Conservation (phyloP, 2,329 filamentous ascomycete species). For the Arthrobotrys megalospora region DNA sequence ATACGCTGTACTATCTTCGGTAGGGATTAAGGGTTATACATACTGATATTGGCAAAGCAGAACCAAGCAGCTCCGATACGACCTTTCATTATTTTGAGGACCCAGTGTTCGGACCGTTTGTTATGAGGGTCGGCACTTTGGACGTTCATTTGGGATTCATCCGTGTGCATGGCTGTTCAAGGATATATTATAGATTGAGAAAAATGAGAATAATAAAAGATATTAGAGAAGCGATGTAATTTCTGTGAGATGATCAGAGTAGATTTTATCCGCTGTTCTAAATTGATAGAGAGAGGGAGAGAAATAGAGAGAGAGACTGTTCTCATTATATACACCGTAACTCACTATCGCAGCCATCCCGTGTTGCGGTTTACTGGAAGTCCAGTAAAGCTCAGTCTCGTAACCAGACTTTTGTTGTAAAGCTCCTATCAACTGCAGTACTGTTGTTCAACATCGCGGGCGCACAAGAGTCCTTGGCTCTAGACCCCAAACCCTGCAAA, state of each 20-base stretch:
- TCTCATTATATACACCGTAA: slow-evolving; percentile 4
- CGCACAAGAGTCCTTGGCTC: not conserved
- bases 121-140: not conserved
- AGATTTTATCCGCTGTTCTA: not conserved
- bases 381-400: too few relatives aligned
- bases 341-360: not conserved
- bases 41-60: slow-evolving; percentile 24
- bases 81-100: slow-evolving; percentile 2
- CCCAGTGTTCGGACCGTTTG: not conserved
- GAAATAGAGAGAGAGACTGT: not conserved
- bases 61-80: slow-evolving; percentile 14
- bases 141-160: not conserved
- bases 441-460: not conserved
- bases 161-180: not conserved
- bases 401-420: not conserved
- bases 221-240: slow-evolving; percentile 4
- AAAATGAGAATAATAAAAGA: not conserved
- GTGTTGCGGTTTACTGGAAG: not conserved
- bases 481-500: slow-evolving; percentile 1
- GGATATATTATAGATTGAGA: not conserved
- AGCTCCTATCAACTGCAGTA: not conserved
- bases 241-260: not conserved
- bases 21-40: not conserved
- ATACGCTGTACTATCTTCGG: not conserved
- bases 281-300: not conserved